These are phyloP conservation scores for Pseudisothecium myosuroides DNA, from an alignment of 225 moss, liverwort and hornwort genomes.

Conservation along the genomic window DNA sequence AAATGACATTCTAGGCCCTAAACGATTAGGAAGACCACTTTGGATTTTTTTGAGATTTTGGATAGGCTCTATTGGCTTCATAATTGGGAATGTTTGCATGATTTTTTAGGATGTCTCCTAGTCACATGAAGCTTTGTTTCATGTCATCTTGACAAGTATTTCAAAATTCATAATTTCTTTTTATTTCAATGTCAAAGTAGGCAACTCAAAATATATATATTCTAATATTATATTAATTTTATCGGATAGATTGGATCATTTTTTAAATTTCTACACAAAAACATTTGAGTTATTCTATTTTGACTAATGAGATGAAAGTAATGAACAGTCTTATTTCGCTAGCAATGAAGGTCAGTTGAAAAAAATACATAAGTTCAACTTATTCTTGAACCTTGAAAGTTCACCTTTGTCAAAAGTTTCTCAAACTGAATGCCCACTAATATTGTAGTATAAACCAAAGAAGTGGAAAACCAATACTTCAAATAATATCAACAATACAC, in stretches of 20 bases:
- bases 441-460: not conserved
- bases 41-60: not conserved
- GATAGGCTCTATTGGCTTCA: not conserved
- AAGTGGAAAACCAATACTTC: not conserved
- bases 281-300: not conserved
- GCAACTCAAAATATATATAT: not conserved
- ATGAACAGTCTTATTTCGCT: not conserved
- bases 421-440: not conserved
- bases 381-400: not conserved
- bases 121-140: not conserved
- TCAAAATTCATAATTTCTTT: not conserved
- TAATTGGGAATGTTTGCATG: not conserved
- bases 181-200: not conserved
- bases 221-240: not conserved
- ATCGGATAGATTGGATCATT: not conserved
- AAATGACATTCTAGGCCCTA: not conserved
- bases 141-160: not conserved
- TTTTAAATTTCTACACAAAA: not conserved
- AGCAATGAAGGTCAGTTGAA: not conserved
- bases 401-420: not conserved
- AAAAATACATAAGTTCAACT: too few relatives aligned
- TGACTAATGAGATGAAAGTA: not conserved
- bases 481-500: not conserved
- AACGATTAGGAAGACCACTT: not conserved
- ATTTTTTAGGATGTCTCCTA: rapidly evolving